Evolutionary conservation across 768 basidiomycete species (phyloP), one percentile per base, ranked within the genome.

Genomic region (Lyophyllum shimeji): DNA sequence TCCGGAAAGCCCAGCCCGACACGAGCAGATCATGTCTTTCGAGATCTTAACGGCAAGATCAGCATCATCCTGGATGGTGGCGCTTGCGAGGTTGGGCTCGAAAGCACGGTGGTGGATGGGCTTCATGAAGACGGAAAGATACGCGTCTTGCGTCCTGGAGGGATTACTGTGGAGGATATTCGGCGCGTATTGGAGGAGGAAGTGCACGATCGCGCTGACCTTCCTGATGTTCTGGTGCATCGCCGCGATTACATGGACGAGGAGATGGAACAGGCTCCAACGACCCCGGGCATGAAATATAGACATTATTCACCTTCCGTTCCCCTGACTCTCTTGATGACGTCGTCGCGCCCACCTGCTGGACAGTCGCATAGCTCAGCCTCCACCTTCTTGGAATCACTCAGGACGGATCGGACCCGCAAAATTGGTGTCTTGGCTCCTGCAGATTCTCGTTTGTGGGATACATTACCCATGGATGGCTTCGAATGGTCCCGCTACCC

Each of bases 201-300:
- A 62, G 59, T 71, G 44, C 55, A 68, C 44, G 69, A 69, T 27
- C 52, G 60, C 43, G 56, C 51, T 34, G 60, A 63, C 11, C 65
- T 75, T n/a, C 86, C 87, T 2, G 74, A 71, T 15, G 87, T 93
- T 25, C 76, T 94, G 52, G 91, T 94, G 12, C 89, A 93, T 67
- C 78, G 81, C 50, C 82, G 91, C 12, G 92, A 96, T 69, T 95
- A 86, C 65, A 62, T 73, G 29, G 90, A 90, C 64, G 76, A 82
- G 37, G 70, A 69, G n/a, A 75, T 90, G 55, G 91, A 93, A 68
- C 76, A 77, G 37, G 82, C 86, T 0, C 97, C 97, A 8, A 94
- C 93, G 7, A 98, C 97, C 0, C 97, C 97, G 1, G 97, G 97
- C 29, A 97, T 98, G 95, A 99, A 99, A 73, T 99, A 99, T 70